Base-by-base conservation (phyloP, 352 stramenopile genomes). In the Pseudoperonospora humuli region DNA sequence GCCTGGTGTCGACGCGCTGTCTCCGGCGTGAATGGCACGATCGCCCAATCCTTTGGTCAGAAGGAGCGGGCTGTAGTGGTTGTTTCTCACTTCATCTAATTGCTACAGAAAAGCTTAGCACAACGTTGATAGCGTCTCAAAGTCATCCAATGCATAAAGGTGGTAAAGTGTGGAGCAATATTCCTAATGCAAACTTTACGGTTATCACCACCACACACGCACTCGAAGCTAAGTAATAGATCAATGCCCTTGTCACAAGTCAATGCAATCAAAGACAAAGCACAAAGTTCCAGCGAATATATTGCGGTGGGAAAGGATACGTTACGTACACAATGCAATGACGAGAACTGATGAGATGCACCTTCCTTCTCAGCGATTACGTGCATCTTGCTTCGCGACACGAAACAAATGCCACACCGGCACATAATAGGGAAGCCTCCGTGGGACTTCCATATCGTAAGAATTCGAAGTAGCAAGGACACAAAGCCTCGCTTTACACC, bases 1-100 rank as follows among this genome's bases (percentile, higher is more conserved):
- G 21, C 97, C 97, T 11, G 97, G 97, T 50, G 96, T 99, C 44
- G 94, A 96, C 48, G 96, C 96, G 28, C 74, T 99, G 36, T 85
- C 77, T 31, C 56, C 61, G 29, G 73, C 74, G 35, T 86, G 70
- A 85, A 63, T 19, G 29, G 38, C 43, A 42, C 34, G 25, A 45
- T 23, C 34, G 33, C 52, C 38, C 25, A 35, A 51, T 53, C 31
- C 50, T 51, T 55, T 44, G 29, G 20, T 40, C 27, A 38, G 29
- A 28, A 64, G 49, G 41, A 64, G 45, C 50, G 45, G 45, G 33
- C 36, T 63, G 24, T 60, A 63, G 44, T 54, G 26, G 46, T 41
- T 59, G 34, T 59, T 56, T 56, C 27, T 46, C 28, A 20, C 37
- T 36, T 36, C 39, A 55, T 51, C 36, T 49, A 58, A 61, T 48